phyloP scores from a whole-genome alignment of 331 rosid genomes.

The Rosa hybrid region DNA sequence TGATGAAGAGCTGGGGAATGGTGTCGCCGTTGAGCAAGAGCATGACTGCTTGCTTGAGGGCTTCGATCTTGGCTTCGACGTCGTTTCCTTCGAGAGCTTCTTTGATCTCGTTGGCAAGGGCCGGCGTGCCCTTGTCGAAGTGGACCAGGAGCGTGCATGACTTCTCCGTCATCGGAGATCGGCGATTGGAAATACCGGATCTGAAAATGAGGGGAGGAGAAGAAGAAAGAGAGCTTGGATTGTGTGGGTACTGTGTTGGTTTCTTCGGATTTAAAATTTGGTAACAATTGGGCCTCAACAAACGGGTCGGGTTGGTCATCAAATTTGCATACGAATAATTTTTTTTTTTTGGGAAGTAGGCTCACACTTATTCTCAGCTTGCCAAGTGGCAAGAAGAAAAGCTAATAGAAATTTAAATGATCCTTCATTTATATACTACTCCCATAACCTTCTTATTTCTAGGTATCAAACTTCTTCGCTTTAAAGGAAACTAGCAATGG shows the following conservation, averaged over 20 bases:
- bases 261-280: neutral
- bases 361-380: too few relatives aligned
- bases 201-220: neutral
- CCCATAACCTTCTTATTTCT: too few relatives aligned
- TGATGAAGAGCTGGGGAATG: conserved; percentile 89
- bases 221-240: neutral
- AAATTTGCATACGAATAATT: too few relatives aligned
- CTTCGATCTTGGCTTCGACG: conserved; percentile 62
- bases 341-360: too few relatives aligned
- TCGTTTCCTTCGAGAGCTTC: conserved; percentile 87
- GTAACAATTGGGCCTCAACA: neutral
- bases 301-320: neutral
- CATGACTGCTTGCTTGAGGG: conserved; percentile 84
- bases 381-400: too few relatives aligned
- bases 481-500: too few relatives aligned
- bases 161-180: conserved; percentile 59
- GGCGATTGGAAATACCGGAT: neutral
- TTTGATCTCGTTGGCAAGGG: conserved; percentile 86
- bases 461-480: too few relatives aligned
- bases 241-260: neutral
- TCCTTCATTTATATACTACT: too few relatives aligned
- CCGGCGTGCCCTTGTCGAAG: conserved; percentile 92
- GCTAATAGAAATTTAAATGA: too few relatives aligned
- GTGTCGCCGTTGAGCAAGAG: conserved; percentile 83
- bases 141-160: conserved; percentile 82